Evolutionary conservation across 495 filamentous ascomycete genomes (phyloP).

Genomic region (Achaetomiella virescens): DNA sequence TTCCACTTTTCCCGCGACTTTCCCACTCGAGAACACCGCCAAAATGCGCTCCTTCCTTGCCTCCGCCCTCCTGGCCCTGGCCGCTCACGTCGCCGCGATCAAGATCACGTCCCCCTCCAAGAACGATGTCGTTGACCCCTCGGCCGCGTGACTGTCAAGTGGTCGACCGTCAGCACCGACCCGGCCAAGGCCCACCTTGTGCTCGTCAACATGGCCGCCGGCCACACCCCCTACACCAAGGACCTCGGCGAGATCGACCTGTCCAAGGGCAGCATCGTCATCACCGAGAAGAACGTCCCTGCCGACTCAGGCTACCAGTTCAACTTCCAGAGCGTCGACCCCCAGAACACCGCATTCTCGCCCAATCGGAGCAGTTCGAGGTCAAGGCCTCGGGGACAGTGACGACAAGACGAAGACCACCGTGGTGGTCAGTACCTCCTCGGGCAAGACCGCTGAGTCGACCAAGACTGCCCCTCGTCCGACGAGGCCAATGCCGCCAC

Average conservation of each 20-base stretch:
- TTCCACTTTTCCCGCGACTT: too few species aligned
- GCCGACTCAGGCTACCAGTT: constrained; percentile 24
- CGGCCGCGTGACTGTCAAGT: constrained; percentile 21
- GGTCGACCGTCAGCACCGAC: constrained; percentile 25
- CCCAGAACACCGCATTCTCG: constrained; percentile 24
- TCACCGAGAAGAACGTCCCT: constrained; percentile 15
- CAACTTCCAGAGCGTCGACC: constrained; percentile 25
- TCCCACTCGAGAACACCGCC: too few species aligned
- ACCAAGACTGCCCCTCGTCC: not conserved
- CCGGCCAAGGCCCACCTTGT: constrained; percentile 22
- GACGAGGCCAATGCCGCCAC: constrained; percentile 1
- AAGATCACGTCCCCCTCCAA: constrained; percentile 24
- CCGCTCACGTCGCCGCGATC: constrained; percentile 21
- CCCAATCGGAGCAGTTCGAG: constrained; percentile 29
- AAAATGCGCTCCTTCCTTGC: constrained; percentile 24
- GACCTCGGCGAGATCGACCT: constrained; percentile 28
- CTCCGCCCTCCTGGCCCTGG: constrained; percentile 14
- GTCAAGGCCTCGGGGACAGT: constrained; percentile 7
- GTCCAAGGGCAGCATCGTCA: constrained; percentile 14
- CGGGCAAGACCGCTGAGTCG: not conserved
- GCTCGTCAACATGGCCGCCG: constrained; percentile 30
- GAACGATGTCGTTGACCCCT: constrained; percentile 18
- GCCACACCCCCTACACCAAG: constrained; percentile 24
- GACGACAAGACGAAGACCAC: constrained; percentile 9
- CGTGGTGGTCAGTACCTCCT: not conserved